Evolutionary conservation across 768 basidiomycete species (phyloP), one percentile per base, ranked within the genome.

Genomic region (Rubroboletus pulcherrimus): DNA sequence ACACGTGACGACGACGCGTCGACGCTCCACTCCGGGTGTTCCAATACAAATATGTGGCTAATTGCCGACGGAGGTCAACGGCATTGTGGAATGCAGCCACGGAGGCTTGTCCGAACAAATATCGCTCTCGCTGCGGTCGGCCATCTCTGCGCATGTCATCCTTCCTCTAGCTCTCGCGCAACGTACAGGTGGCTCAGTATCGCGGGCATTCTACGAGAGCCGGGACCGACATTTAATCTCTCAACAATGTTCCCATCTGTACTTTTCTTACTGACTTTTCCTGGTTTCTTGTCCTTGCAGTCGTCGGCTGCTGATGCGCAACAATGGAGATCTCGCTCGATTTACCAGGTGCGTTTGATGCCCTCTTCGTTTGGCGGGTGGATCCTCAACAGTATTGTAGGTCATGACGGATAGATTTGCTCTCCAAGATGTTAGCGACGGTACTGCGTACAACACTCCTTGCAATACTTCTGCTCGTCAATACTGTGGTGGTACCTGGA

Each of bases 401-500:
- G 49, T 84, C 33, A 69, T 85, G 37, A 83, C 82, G 1, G 84
- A 85, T 60, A 73, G 84, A n/a, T 85, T 84, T 60, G 82, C 84
- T 14, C 78, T 80, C 7, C 75, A 77, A 37, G 72, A 68, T 37
- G 66, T 75, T 0, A 62, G 69, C 30, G 34, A 65, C 42, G 60
- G 49, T 7, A 59, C 64, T 1, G 66, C 64, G 2, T 67, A 71
- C 58, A 70, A 67, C 44, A 58, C 74, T 39, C 53, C 71, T 2
- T 84, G 83, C 63, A 72, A 82, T 59, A 77, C 80, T 0, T 63
- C 70, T 31, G 65, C 71, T 26, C 78, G 79, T 40, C 71, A 72
- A 38, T 82, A 82, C 66, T 85, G 84, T 54, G 82, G 82, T 31
- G 84, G 84, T 6, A 80, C 80, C 2, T 84, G 81, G 78, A 66